phyloP scores from a whole-genome alignment of 2,329 filamentous ascomycete genomes.

The Verticillium albo-atrum region DNA sequence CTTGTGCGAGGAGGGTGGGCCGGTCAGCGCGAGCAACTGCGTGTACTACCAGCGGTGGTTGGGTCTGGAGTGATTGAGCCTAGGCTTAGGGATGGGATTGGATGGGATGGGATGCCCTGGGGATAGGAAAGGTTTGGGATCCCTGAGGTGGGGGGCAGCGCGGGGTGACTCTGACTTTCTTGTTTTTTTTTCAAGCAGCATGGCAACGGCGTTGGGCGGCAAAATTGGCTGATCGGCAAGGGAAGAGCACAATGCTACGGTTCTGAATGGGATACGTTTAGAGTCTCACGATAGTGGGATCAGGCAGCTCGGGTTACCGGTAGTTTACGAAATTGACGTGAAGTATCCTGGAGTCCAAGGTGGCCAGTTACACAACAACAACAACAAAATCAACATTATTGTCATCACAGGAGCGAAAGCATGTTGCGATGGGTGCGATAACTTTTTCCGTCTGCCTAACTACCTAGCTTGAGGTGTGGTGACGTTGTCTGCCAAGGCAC shows the following conservation, averaged over 20 bases:
- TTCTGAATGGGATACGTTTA: not conserved
- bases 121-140: no score
- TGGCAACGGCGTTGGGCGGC: not conserved
- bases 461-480: not conserved
- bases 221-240: not conserved
- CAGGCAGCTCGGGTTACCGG: not conserved
- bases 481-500: not conserved
- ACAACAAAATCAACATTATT: no score
- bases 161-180: not conserved
- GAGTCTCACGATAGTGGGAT: not conserved
- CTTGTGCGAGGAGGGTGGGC: conserved; percentile 84
- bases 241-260: not conserved
- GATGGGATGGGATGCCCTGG: not conserved
- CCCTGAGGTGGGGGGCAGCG: not conserved
- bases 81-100: not conserved
- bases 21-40: conserved; percentile 84
- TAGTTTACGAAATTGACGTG: not conserved
- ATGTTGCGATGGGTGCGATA: not conserved
- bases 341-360: no score
- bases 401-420: no score
- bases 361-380: no score
- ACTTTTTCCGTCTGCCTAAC: not conserved
- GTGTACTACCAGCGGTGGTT: conserved; percentile 91
- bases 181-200: not conserved
- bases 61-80: conserved; percentile 32